Conservation (phyloP, 305 asterid genomes). For the Fraxinus xanthoxyloides region DNA sequence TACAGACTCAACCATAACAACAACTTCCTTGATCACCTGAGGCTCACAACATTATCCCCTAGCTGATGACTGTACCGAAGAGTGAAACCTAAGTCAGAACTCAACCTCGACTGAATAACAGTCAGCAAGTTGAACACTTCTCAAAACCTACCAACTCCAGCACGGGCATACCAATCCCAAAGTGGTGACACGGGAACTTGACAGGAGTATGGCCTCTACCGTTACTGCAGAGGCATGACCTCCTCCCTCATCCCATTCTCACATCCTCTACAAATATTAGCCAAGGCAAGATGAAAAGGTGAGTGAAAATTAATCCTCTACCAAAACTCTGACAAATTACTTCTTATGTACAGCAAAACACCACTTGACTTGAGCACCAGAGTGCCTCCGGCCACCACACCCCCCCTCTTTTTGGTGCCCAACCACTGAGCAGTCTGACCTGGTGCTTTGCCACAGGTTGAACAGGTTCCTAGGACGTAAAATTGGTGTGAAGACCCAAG, state of each 20-base stretch:
- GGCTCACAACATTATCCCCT: background rate
- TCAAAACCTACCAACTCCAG: background rate
- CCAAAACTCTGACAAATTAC: background rate
- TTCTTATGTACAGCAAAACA: background rate
- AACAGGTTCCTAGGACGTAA: background rate
- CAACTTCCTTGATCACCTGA: background rate
- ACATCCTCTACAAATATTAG: background rate
- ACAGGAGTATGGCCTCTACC: background rate
- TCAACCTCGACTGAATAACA: background rate
- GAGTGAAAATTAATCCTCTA: background rate
- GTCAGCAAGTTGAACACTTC: background rate
- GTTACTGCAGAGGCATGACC: background rate
- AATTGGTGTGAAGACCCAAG: background rate
- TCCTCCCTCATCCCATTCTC: background rate
- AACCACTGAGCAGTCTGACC: background rate
- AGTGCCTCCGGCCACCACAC: background rate
- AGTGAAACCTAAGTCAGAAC: background rate
- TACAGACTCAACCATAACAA: background rate
- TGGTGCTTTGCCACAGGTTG: background rate
- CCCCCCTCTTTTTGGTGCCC: background rate
- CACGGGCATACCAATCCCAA: background rate
- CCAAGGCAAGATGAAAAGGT: background rate
- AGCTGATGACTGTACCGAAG: background rate
- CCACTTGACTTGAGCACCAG: background rate
- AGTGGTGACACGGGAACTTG: background rate